A percentile compares a stretch with the other conserved stretches of the same genome.
Evolutionary conservation across 139 green algal genomes (phyloP).

Genomic region (Chlamydomonas sp.): DNA sequence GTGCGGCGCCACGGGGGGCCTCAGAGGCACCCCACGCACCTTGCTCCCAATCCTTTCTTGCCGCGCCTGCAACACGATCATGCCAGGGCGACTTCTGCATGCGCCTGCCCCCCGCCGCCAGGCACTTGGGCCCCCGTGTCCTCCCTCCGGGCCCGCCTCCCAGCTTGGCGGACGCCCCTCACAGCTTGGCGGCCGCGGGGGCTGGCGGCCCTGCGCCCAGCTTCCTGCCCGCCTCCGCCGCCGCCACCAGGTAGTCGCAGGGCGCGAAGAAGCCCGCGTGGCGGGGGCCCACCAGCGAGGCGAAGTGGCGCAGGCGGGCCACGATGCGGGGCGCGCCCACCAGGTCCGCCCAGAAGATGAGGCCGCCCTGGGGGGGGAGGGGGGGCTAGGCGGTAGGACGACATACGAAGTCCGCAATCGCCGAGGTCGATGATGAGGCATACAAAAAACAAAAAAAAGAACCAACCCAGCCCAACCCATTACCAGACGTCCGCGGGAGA

Average conservation of each 20-base stretch:
- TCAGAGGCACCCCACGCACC: no score
- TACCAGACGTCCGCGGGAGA: no score
- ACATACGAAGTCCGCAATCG: no score
- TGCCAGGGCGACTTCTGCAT: no score
- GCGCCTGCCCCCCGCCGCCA: no score
- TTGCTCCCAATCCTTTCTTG: no score
- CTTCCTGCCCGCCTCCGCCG: conserved; percentile 59
- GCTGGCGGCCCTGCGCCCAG: conserved; percentile 52
- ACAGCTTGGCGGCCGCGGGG: conserved; percentile 35
- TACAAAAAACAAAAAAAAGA: no score
- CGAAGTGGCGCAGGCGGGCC: conserved; percentile 59
- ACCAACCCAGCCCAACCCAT: no score
- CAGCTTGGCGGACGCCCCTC: conserved; percentile 41
- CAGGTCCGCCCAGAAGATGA: conserved; percentile 94
- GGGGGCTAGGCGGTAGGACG: no score
- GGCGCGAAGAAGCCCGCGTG: conserved; percentile 89
- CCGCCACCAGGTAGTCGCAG: conserved; percentile 81
- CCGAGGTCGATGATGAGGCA: no score
- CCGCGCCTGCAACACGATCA: no score
- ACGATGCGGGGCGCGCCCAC: conserved; percentile 72
- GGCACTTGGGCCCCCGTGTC: background rate
- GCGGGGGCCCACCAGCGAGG: conserved; percentile 40
- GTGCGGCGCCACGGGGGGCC: no score
- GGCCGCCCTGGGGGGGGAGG: conserved; percentile 74
- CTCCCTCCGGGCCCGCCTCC: background rate